A percentile compares a stretch with the other conserved stretches of the same genome.
Conservation (phyloP, 768 basidiomycete genomes). For the Xerocomellus dryophilus region DNA sequence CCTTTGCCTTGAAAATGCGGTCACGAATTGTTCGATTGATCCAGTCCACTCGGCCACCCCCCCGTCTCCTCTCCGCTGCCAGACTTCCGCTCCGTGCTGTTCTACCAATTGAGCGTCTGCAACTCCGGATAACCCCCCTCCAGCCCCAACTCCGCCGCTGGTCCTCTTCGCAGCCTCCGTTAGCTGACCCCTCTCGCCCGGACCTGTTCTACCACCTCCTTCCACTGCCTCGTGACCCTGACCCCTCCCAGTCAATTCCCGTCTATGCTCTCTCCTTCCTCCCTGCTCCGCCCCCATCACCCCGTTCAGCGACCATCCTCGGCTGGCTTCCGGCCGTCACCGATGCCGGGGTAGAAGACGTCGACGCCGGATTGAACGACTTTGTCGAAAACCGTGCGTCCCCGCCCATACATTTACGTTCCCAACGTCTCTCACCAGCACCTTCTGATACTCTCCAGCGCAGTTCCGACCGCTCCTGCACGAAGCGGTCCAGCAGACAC, state of each 20-base stretch:
- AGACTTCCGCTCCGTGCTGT: not conserved
- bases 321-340: constrained; percentile 66
- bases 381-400: constrained; percentile 69
- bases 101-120: not conserved
- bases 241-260: constrained; percentile 40
- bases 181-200: constrained; percentile 56
- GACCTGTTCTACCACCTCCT: constrained; percentile 71
- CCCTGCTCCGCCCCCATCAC: constrained; percentile 39
- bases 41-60: not conserved
- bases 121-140: constrained; percentile 11
- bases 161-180: constrained; percentile 21
- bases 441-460: constrained; percentile 37
- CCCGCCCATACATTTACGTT: not conserved
- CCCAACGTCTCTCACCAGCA: not conserved
- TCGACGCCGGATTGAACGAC: constrained; percentile 60
- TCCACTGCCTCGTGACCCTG: constrained; percentile 44
- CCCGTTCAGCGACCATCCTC: constrained; percentile 52
- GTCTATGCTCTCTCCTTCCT: constrained; percentile 70
- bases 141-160: not conserved
- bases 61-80: not conserved
- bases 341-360: constrained; percentile 27
- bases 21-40: constrained; percentile 6
- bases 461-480: constrained; percentile 61
- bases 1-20: constrained; percentile 6
- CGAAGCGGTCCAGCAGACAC: constrained; percentile 50